These are phyloP conservation scores for Oligophagozyma castellii DNA, from an alignment of 1,139 yeast genomes.

Conservation along the genomic window DNA sequence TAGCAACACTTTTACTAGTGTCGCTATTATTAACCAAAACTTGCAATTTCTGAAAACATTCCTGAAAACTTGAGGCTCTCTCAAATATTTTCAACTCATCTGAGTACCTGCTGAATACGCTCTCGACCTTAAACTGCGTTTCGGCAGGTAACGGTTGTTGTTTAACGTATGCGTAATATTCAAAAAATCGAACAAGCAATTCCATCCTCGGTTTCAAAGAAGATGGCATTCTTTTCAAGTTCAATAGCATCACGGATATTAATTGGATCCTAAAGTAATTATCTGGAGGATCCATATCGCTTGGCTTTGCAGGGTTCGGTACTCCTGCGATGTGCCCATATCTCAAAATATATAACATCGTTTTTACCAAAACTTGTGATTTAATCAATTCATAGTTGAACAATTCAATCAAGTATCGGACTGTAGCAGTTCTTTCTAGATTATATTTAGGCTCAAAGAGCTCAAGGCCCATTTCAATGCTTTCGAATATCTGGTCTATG, in stretches of 20 bases:
- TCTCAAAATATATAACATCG: conserved; percentile 47
- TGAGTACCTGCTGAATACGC: conserved; percentile 27
- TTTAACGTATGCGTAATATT: conserved; percentile 62
- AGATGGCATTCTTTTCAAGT: conserved; percentile 10
- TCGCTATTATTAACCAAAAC: conserved; percentile 14
- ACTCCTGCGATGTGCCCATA: conserved; percentile 56
- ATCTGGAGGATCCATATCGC: conserved; percentile 44
- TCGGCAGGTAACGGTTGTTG: conserved; percentile 54
- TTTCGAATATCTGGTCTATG: conserved; percentile 56
- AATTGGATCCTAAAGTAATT: conserved; percentile 64
- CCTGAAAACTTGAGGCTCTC: conserved; percentile 30
- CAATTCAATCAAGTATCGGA: conserved; percentile 47
- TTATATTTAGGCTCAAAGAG: conserved; percentile 45
- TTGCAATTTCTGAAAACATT: conserved; percentile 31
- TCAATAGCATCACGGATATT: conserved; percentile 28
- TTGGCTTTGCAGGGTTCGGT: conserved; percentile 33
- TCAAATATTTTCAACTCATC: conserved; percentile 23
- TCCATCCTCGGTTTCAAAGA: conserved; percentile 25
- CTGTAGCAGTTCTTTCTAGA: conserved; percentile 49
- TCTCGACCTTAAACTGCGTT: conserved; percentile 38
- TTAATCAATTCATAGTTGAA: conserved; percentile 37
- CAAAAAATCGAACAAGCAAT: conserved; percentile 48
- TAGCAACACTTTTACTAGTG: neutral
- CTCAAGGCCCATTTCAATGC: conserved; percentile 54
- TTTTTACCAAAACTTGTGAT: conserved; percentile 35